Evolutionary conservation across 257 asterid genomes (phyloP), one percentile per base, ranked within the genome.

Genomic region (Striga asiatica): DNA sequence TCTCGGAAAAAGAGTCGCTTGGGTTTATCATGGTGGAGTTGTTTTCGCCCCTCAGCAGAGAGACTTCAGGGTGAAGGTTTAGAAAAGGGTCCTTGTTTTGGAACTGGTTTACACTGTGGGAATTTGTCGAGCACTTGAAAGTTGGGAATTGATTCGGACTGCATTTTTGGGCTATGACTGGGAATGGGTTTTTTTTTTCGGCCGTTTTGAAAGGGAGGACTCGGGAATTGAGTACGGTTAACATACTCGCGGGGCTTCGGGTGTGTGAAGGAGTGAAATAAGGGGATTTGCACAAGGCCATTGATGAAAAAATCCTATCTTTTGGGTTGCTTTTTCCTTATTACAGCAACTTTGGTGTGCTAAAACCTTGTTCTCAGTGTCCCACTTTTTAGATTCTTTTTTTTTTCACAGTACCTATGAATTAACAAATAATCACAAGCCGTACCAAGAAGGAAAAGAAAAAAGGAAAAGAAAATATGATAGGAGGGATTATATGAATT

Each of bases 21-120:
- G 77, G 78, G 61, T 74, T 70, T 52, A 76, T 20, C 25, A 67
- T 24, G 3, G 76, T 71, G 47, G 64, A 62, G 64, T 60, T 76
- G 5, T 78, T 54, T 68, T 82, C 95, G 14, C 97, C 97, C 68
- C 91, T 71, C 51, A 89, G 94, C 85, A 89, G 37, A 0, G 94
- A 76, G 55, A 85, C 69, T 81, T 89, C 97, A 0, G 95, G 94
- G 65, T 85, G 97, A 17, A 79, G 72, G 75, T 81, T 83, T 57
- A 85, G 81, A 71, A 85, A 85, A 1, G 89, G 76, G 38, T 83
- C 94, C 73, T 76, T 82, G 37, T 66, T 76, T 32, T 74, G 74
- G 66, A 76, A 77, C 16, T 82, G 79, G 57, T 72, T 69, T 25
- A 77, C 61, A 62, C 73, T 73, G 47, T 81, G 87, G 6, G 94